Percentiles rank a stretch among this genome's conserved stretches.
These are phyloP conservation scores for Pythium insidiosum DNA, from an alignment of 352 stramenopile species.

Conservation along the genomic window DNA sequence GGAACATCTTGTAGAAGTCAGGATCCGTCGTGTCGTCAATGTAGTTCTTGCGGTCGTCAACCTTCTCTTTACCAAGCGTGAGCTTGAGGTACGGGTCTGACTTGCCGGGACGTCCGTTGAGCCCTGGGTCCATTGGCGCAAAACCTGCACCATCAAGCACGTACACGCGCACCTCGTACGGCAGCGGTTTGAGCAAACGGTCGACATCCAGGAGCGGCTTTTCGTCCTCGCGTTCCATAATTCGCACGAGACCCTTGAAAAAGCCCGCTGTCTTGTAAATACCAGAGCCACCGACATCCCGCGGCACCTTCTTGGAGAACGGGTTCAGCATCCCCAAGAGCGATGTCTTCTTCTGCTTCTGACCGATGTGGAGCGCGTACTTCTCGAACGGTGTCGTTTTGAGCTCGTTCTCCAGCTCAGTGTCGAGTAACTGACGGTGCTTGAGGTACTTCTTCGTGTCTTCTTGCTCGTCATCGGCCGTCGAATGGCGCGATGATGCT, in stretches of 20 bases:
- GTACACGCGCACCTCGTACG: constrained; percentile 85
- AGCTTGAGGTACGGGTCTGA: constrained; percentile 86
- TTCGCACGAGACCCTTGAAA: constrained; percentile 90
- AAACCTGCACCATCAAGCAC: constrained; percentile 82
- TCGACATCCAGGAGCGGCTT: constrained; percentile 70
- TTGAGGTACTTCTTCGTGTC: constrained; percentile 73
- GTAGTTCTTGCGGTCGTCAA: constrained; percentile 89
- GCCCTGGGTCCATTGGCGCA: constrained; percentile 77
- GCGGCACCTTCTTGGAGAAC: constrained; percentile 56
- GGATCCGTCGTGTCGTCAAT: constrained; percentile 81
- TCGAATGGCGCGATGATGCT: constrained; percentile 48
- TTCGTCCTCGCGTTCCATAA: constrained; percentile 79
- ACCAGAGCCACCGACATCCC: constrained; percentile 26
- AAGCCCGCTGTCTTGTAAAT: constrained; percentile 77
- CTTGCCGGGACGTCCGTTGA: constrained; percentile 76
- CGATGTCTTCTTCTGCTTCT: constrained; percentile 68
- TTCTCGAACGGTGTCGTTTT: constrained; percentile 87
- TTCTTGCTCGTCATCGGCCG: constrained; percentile 56
- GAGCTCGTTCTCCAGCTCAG: constrained; percentile 60
- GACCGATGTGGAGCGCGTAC: constrained; percentile 75
- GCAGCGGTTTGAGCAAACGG: constrained; percentile 50
- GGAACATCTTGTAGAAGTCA: constrained; percentile 90
- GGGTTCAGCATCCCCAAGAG: constrained; percentile 55
- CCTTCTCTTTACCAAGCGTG: constrained; percentile 76
- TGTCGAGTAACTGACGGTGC: constrained; percentile 58